Evolutionary conservation across 169 alveolate species (phyloP), one percentile per base, ranked within the genome.

Genomic region (Theileria luwenshuni): DNA sequence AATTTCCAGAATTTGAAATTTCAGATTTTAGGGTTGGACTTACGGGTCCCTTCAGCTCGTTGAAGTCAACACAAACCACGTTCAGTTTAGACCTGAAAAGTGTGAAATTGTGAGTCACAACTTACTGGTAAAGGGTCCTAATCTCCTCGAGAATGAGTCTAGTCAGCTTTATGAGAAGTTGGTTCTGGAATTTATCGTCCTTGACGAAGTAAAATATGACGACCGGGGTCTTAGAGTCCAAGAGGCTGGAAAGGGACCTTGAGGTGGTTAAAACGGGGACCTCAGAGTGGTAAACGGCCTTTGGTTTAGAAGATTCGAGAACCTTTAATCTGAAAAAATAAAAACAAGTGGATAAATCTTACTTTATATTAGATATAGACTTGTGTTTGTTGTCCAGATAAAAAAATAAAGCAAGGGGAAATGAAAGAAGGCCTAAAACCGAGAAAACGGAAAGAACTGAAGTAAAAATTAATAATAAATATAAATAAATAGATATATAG

Each of bases 141-240:
- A 52, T 52, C 62, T 52, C 42, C n/a, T 27, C n/a, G n/a, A 52
- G 33, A 52, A 52, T n/a, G 8, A 33, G 15, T 52, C 33, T 7
- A 52, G 8, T 52, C 7, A 52, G 27, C 15, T n/a, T 52, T 21
- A 52, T 7, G n/a, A 25, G 23, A 6, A 52, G 62, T 6, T 27
- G 33, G 3, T 52, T 52, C 33, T 7, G 15, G 23, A 25, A 12
- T 21, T 52, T 7, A 21, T 52, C 38, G 33, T 38, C 45, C 45
- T 38, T 38, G 5, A 13, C 13, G 23, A 12, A 52, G 30, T 52
- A 52, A 52, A 25, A 52, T 21, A 52, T 52, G 27, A 52, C 15
- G n/a, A 52, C 62, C n/a, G 62, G 62, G 13, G 13, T n/a, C 62
- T 52, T 52, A 52, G 62, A 25, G 62, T 52, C 62, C 7, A 52